Percentiles rank a stretch among this genome's conserved stretches.
Conservation (phyloP, 2,329 filamentous ascomycete genomes). For the Sphaerulina vaccinii region DNA sequence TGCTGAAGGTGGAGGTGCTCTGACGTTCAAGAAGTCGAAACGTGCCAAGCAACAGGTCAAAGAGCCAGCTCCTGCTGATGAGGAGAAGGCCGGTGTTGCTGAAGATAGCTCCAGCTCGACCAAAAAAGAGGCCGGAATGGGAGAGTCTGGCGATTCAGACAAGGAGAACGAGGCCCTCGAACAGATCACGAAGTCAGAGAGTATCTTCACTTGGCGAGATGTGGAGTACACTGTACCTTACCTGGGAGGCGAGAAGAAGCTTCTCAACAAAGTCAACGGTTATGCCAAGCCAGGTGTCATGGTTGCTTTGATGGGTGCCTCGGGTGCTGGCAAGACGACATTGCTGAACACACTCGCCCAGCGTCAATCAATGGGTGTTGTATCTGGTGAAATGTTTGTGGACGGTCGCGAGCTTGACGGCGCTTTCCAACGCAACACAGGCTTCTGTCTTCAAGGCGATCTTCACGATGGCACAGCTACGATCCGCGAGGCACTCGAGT, state of each 20-base stretch:
- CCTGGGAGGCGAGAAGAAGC: constrained; percentile 59
- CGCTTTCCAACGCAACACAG: constrained; percentile 67
- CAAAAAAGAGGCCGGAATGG: constrained; percentile 33
- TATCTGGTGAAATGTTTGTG: constrained; percentile 69
- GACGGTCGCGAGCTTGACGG: constrained; percentile 61
- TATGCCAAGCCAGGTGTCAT: constrained; percentile 78
- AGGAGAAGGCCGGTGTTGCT: constrained; percentile 53
- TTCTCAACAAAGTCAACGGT: constrained; percentile 69
- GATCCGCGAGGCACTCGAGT: constrained; percentile 66
- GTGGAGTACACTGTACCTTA: constrained; percentile 72
- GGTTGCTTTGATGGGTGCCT: constrained; percentile 78
- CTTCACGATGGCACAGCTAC: constrained; percentile 67
- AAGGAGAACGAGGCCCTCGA: constrained; percentile 45
- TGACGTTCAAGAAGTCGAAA: constrained; percentile 70
- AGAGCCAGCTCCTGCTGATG: constrained; percentile 51
- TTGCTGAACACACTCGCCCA: constrained; percentile 75
- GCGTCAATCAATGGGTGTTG: constrained; percentile 64
- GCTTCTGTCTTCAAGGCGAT: constrained; percentile 72
- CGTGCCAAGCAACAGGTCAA: constrained; percentile 57
- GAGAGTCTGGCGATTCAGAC: constrained; percentile 31
- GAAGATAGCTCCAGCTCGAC: constrained; percentile 36
- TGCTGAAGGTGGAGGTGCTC: constrained; percentile 62
- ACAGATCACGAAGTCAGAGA: constrained; percentile 57
- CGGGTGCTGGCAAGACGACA: constrained; percentile 80
- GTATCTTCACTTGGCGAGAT: constrained; percentile 69